Evolutionary conservation across 192 early-diverging fungal genomes (phyloP), one percentile per base, ranked within the genome.

Genomic region (Backusella parvicylindrica): DNA sequence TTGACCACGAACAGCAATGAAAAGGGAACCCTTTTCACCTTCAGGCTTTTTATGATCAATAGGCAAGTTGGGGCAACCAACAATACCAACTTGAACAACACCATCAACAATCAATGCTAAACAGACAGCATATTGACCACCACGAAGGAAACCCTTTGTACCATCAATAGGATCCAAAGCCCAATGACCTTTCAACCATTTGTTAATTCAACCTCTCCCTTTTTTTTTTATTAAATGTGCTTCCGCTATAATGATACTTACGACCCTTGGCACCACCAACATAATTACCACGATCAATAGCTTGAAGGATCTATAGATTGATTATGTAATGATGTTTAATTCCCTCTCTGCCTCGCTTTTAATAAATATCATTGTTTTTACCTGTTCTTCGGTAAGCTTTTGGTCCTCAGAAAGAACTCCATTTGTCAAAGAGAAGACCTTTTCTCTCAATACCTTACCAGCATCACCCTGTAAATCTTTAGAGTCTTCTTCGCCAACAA

Each of bases 121-220:
- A 76, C 97, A 98, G 3, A 99, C 96, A 0, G 97, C 96, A 84
- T 89, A 99, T 86, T 99, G 98, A 79, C 95, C 96, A 70, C 97
- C 96, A 64, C 98, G 89, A 80, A 99, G 82, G 77, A 99, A 99
- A 26, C 98, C 98, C 81, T 97, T 98, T 32, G 98, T 99, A n/a
- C 98, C 98, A 82, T 99, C 96, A 82, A 94, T 90, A 12, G 93
- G 93, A 77, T 95, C 93, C 41, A 95, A 85, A n/a, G 92, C 90
- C 93, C 93, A 95, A 76, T 87, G 84, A 49, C 79, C 79, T 80
- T 40, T 23, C 0, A 50, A 64, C 6, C 5, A 35, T 65, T 12
- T 21, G 37, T 47, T 47, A 38, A 41, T 21, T 49, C 21, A 70
- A 36, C 1, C 1, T 8, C n/a, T 36, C 16, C 21, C 6, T 68